Percentiles rank a stretch among this genome's conserved stretches.
These are phyloP conservation scores for Plasmodium cynomolgi DNA, from an alignment of 169 alveolate species.

Conservation along the genomic window DNA sequence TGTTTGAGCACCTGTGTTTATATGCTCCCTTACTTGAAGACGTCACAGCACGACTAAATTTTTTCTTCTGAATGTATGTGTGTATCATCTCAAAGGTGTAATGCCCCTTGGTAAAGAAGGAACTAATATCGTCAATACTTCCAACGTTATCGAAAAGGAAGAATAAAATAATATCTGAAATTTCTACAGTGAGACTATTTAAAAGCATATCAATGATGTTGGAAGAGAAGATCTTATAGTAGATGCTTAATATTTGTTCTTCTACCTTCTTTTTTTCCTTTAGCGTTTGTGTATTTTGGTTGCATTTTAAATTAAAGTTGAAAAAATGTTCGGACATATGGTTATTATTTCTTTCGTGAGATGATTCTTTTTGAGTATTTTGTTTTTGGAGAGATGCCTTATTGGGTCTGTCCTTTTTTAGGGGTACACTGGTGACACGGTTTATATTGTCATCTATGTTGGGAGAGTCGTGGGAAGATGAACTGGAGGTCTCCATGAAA, in stretches of 20 bases:
- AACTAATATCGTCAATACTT: constrained; percentile 36
- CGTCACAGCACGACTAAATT: not conserved
- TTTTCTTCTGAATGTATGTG: constrained; percentile 12
- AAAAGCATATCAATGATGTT: constrained; percentile 60
- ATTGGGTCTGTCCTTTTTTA: not conserved
- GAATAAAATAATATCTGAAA: constrained; percentile 54
- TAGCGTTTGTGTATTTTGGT: constrained; percentile 36
- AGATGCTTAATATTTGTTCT: constrained; percentile 51
- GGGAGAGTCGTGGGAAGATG: not conserved
- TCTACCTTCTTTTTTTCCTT: constrained; percentile 57
- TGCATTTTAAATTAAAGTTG: constrained; percentile 60
- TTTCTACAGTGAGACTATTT: constrained; percentile 26
- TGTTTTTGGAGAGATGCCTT: not conserved
- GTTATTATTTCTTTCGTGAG: not conserved
- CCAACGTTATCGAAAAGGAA: constrained; percentile 57
- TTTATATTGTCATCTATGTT: not conserved
- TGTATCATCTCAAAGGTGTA: constrained; percentile 53
- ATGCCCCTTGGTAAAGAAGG: constrained; percentile 26
- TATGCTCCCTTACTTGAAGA: not conserved
- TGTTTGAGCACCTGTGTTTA: not conserved
- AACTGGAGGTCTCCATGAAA: not conserved
- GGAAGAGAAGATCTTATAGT: constrained; percentile 56
- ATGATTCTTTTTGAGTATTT: not conserved
- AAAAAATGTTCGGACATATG: constrained; percentile 17
- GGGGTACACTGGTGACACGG: not conserved